Evolutionary conservation across 129 eudicot species (phyloP).

Genomic region (Helianthus annuus): DNA sequence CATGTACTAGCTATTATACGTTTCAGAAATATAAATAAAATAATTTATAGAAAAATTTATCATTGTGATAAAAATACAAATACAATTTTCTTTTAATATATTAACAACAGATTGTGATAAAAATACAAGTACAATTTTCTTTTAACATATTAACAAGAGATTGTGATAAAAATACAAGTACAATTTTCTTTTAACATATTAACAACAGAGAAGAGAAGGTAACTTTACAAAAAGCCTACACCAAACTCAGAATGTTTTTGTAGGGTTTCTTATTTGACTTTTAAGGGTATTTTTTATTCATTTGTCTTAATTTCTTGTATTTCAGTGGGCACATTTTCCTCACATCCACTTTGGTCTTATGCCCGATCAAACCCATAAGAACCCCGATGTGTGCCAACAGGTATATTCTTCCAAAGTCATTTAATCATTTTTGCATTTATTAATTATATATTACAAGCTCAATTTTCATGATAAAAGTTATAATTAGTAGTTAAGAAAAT

Average conservation of each 20-base stretch:
- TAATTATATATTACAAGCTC: not conserved
- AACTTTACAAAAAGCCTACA: not conserved
- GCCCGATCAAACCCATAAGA: constrained; percentile 99
- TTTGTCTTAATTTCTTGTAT: constrained; percentile 12
- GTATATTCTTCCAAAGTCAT: constrained; percentile 31
- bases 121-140: not conserved
- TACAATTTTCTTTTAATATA: not conserved
- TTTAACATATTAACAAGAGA: too few species aligned
- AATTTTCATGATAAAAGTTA: too few species aligned
- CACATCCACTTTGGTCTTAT: constrained; percentile 98
- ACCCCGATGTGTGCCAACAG: constrained; percentile 88
- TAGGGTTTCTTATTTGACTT: constrained; percentile 26
- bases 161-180: too few species aligned
- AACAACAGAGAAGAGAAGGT: too few species aligned
- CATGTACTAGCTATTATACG: not conserved
- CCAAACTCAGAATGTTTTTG: not conserved
- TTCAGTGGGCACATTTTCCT: constrained; percentile 99
- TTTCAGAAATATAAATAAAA: not conserved
- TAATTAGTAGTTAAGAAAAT: too few species aligned
- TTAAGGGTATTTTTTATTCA: not conserved
- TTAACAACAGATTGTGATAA: not conserved
- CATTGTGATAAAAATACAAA: not conserved
- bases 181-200: too few species aligned
- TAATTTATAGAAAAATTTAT: not conserved
- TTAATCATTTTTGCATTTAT: not conserved